Conservation (phyloP, 129 eudicot species). For the Centrapalus pauciflorus region DNA sequence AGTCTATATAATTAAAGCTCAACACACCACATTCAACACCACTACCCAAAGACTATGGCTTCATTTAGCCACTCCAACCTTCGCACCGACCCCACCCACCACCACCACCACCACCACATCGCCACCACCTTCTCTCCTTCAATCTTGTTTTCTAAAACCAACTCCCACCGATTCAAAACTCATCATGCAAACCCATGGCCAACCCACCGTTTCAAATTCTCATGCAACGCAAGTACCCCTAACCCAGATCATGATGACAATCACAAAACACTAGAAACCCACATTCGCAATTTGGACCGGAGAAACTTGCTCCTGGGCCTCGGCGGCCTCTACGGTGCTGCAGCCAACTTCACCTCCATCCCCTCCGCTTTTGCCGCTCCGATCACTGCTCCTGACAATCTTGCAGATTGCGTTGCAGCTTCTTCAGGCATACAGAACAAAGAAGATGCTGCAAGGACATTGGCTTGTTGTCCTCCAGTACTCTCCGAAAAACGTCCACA, state of each 20-base stretch:
- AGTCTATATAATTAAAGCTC: neutral
- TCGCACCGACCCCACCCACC: neutral
- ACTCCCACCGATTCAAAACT: neutral
- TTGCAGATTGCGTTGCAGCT: slow-evolving; percentile 1
- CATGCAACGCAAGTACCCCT: slow-evolving; percentile 7
- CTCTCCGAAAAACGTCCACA: neutral
- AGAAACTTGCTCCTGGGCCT: neutral
- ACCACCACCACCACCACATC: neutral
- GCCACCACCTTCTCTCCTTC: neutral
- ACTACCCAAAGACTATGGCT: neutral
- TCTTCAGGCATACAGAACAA: neutral
- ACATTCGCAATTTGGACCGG: neutral
- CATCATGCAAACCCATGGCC: neutral
- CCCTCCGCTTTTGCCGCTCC: neutral
- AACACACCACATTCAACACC: neutral
- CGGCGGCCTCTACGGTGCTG: neutral
- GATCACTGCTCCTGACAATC: neutral
- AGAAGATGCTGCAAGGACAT: neutral
- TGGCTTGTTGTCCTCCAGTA: slow-evolving; percentile 18
- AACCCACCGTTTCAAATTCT: neutral
- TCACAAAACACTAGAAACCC: neutral
- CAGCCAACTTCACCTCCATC: neutral
- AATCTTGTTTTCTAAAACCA: neutral
- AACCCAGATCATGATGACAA: neutral
- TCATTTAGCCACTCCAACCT: neutral